Evolutionary conservation across 2,329 filamentous ascomycete species (phyloP).

Genomic region (Hypoxylon sp.): DNA sequence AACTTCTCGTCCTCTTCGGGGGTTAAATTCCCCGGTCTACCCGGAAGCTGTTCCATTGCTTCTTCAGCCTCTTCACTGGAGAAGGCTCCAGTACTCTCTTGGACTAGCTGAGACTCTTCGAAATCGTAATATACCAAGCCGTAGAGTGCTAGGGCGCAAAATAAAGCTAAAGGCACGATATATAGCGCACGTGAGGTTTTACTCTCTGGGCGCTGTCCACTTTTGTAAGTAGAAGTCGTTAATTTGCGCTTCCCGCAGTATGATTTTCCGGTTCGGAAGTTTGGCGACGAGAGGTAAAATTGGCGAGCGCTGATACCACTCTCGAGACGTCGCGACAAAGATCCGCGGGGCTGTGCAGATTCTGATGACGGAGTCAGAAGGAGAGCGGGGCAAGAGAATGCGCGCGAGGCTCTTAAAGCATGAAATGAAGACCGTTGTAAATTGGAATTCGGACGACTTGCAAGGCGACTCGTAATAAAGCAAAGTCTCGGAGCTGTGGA

Average conservation of each 20-base stretch:
- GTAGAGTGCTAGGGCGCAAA: conserved; percentile 46
- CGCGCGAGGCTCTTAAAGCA: conserved; percentile 28
- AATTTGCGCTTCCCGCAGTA: conserved; percentile 3
- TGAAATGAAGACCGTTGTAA: conserved; percentile 26
- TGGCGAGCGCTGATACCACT: conserved; percentile 19
- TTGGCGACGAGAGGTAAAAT: conserved; percentile 7
- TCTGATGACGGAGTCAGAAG: conserved; percentile 34
- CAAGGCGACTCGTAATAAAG: conserved; percentile 25
- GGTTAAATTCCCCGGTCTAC: conserved; percentile 89
- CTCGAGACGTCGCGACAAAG: conserved; percentile 17
- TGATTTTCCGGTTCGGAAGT: conserved; percentile 23
- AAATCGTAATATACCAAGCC: conserved; percentile 19
- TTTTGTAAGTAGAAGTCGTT: conserved; percentile 8
- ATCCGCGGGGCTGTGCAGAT: conserved; percentile 41
- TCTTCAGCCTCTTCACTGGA: conserved; percentile 33
- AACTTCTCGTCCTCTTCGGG: conserved; percentile 89
- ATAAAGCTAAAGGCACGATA: conserved; percentile 44
- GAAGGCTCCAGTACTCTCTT: conserved; percentile 26
- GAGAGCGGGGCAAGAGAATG: conserved; percentile 37
- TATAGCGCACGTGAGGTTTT: conserved; percentile 47
- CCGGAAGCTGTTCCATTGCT: conserved; percentile 65
- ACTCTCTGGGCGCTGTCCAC: conserved; percentile 37
- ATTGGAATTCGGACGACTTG: conserved; percentile 21
- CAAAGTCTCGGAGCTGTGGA: conserved; percentile 35
- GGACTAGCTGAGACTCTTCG: conserved; percentile 5